Evolutionary conservation across 352 stramenopile species (phyloP).

Genomic region (Pythium sukuiense): DNA sequence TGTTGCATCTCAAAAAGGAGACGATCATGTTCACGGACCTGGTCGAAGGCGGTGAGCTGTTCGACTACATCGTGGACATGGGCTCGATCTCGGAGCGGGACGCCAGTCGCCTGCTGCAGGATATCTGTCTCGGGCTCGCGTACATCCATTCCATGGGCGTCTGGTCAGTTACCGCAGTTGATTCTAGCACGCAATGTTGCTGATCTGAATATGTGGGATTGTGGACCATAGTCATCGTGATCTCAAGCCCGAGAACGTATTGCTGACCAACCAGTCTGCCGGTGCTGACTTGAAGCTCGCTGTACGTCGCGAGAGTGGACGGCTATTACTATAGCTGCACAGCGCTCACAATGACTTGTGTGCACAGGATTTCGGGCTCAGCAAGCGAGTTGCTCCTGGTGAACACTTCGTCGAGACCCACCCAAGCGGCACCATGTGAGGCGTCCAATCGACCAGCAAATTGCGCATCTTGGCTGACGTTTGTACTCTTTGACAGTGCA

Average conservation of each 20-base stretch:
- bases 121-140: constrained; percentile 59
- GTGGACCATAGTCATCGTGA: constrained; percentile 53
- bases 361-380: constrained; percentile 71
- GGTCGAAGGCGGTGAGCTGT: constrained; percentile 72
- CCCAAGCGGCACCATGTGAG: constrained; percentile 69
- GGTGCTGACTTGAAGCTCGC: constrained; percentile 73
- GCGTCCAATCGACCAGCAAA: neutral
- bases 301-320: constrained; percentile 22
- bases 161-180: constrained; percentile 29
- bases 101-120: constrained; percentile 58
- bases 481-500: constrained; percentile 32
- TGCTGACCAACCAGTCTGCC: constrained; percentile 55
- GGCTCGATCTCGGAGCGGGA: constrained; percentile 77
- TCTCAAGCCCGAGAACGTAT: constrained; percentile 76
- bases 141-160: constrained; percentile 70
- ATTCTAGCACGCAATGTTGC: neutral
- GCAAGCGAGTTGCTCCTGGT: constrained; percentile 37
- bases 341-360: neutral
- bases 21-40: constrained; percentile 84
- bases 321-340: neutral
- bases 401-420: constrained; percentile 54
- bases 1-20: constrained; percentile 56
- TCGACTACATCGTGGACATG: constrained; percentile 79
- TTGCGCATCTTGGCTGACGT: neutral
- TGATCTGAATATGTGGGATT: neutral